Conservation (phyloP, 1,284 basidiomycete genomes). For the Butyriboletus appendiculatus region DNA sequence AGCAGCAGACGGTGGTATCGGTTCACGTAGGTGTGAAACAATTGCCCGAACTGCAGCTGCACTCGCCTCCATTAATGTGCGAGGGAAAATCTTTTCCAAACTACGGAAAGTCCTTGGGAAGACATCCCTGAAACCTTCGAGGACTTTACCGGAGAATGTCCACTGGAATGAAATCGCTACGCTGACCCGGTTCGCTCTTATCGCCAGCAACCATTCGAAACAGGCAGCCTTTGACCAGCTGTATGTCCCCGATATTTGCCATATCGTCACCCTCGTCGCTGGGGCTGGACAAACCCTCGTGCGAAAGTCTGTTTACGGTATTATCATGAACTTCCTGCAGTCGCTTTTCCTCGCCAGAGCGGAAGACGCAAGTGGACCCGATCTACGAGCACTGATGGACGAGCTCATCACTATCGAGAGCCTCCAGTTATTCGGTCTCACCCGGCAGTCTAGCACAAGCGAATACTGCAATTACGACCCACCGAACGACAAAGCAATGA, state of each 20-base stretch:
- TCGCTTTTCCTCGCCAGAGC: constrained; percentile 61
- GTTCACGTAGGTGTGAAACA: constrained; percentile 72
- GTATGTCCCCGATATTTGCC: constrained; percentile 81
- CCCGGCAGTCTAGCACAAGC: constrained; percentile 56
- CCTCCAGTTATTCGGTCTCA: constrained; percentile 75
- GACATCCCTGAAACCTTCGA: constrained; percentile 64
- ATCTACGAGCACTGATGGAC: constrained; percentile 61
- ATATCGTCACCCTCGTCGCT: constrained; percentile 74
- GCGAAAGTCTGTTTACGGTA: constrained; percentile 79
- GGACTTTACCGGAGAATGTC: constrained; percentile 65
- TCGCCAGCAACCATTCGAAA: constrained; percentile 69
- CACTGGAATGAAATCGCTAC: constrained; percentile 87
- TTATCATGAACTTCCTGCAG: constrained; percentile 81
- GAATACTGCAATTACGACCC: constrained; percentile 62
- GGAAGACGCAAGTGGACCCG: constrained; percentile 58
- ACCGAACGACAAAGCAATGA: constrained; percentile 56
- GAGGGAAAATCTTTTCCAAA: constrained; percentile 76
- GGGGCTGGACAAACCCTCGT: constrained; percentile 74
- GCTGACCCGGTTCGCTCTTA: constrained; percentile 70
- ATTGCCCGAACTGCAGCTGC: constrained; percentile 75
- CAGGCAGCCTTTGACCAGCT: constrained; percentile 69
- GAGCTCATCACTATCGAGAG: constrained; percentile 58
- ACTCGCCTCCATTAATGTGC: constrained; percentile 74
- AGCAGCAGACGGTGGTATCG: constrained; percentile 80
- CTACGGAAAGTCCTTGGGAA: constrained; percentile 79